Conservation (phyloP, 768 basidiomycete species). For the Chalciporus pseudorubinellus region DNA sequence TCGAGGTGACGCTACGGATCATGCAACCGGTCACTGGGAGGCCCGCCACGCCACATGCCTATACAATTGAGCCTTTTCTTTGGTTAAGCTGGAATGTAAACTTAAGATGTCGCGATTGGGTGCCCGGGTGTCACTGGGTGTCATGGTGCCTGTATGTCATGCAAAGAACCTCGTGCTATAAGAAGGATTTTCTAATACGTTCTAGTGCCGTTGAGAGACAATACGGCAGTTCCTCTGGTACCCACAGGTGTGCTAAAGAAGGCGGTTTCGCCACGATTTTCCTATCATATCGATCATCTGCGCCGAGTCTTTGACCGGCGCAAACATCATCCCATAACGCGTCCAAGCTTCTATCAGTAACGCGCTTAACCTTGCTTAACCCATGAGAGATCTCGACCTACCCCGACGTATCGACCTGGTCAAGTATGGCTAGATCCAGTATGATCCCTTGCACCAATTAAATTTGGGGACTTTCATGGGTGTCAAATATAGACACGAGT, state of each 20-base stretch:
- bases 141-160: background rate
- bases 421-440: too few relatives aligned
- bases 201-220: background rate
- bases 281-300: background rate
- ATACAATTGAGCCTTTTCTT: slow-evolving; percentile 16
- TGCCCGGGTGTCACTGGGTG: background rate
- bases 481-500: background rate
- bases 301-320: background rate
- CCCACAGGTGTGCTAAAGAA: background rate
- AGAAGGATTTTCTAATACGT: background rate
- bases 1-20: slow-evolving; percentile 6
- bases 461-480: background rate
- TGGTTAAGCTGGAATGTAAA: background rate
- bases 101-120: background rate
- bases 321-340: background rate
- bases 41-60: slow-evolving; percentile 50
- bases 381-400: too few relatives aligned
- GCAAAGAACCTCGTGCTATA: background rate
- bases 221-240: background rate
- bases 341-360: background rate
- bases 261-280: background rate
- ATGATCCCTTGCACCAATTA: background rate
- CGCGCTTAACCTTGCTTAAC: background rate
- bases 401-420: too few relatives aligned
- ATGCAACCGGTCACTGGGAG: slow-evolving; percentile 43